phyloP scores from a whole-genome alignment of 2,329 filamentous ascomycete species.

The Apiospora aurea region DNA sequence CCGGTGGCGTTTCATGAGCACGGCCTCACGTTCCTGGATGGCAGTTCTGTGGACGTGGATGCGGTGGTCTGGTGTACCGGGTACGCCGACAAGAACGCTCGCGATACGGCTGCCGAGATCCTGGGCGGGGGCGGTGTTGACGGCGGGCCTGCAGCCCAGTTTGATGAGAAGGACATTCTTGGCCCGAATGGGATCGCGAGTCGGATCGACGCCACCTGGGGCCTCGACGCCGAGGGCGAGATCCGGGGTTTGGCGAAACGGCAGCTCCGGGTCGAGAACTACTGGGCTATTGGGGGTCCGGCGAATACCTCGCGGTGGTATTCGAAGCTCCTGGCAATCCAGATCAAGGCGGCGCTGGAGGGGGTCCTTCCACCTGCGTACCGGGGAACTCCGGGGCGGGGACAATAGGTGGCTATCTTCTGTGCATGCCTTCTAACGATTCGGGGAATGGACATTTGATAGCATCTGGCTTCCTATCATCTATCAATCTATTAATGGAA shows the following conservation, averaged over 20 bases:
- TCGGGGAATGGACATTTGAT: no score
- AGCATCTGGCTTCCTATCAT: no score
- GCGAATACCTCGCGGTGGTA: constrained; percentile 44
- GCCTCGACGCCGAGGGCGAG: constrained; percentile 51
- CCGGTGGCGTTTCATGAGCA: constrained; percentile 39
- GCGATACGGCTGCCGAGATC: constrained; percentile 37
- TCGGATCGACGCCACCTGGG: constrained; percentile 48
- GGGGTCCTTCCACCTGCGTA: constrained; percentile 46
- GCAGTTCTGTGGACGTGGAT: constrained; percentile 40
- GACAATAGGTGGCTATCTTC: neutral
- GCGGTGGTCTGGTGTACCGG: constrained; percentile 45
- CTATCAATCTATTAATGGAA: no score
- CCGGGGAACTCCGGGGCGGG: constrained; percentile 19
- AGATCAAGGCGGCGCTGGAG: constrained; percentile 46
- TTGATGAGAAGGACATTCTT: constrained; percentile 28
- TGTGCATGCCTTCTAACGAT: no score
- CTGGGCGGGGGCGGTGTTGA: constrained; percentile 34
- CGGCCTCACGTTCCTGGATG: constrained; percentile 42
- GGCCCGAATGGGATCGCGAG: constrained; percentile 39
- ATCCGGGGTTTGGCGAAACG: constrained; percentile 50
- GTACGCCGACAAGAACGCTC: constrained; percentile 43
- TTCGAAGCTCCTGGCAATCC: constrained; percentile 51
- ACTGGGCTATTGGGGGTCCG: constrained; percentile 45
- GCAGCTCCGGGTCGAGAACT: constrained; percentile 41
- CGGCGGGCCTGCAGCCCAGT: neutral